Evolutionary conservation across 805 yeast species (phyloP).

Genomic region (Lipomyces kockii): DNA sequence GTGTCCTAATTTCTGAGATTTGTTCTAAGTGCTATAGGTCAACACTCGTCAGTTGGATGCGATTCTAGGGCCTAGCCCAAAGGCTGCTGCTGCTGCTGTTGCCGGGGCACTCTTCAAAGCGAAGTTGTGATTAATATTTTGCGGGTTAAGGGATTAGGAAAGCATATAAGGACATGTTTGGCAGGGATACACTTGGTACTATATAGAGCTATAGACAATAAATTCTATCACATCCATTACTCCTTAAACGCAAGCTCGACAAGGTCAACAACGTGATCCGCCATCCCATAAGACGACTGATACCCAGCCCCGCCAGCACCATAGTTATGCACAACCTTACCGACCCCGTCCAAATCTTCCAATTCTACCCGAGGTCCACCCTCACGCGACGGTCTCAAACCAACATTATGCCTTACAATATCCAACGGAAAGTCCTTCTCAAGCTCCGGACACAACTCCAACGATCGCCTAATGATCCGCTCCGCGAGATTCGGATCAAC

Average conservation of each 20-base stretch:
- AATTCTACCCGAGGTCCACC: constrained; percentile 77
- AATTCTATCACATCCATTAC: background rate
- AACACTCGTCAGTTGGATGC: constrained; percentile 29
- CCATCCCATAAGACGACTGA: constrained; percentile 72
- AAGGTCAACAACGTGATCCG: constrained; percentile 51
- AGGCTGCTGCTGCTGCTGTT: background rate
- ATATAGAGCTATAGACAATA: background rate
- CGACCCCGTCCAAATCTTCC: constrained; percentile 48
- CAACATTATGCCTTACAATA: constrained; percentile 68
- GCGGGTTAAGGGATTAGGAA: background rate
- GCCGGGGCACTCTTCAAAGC: constrained; percentile 7
- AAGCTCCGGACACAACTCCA: constrained; percentile 48
- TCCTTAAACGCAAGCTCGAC: constrained; percentile 24
- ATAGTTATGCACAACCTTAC: constrained; percentile 64
- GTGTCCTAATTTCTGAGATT: background rate
- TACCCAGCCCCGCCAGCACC: constrained; percentile 74
- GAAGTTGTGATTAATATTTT: background rate
- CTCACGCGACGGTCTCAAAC: constrained; percentile 73
- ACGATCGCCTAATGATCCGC: constrained; percentile 59
- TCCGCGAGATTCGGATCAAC: constrained; percentile 61
- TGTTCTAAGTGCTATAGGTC: constrained; percentile 4
- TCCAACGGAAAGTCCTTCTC: constrained; percentile 50
- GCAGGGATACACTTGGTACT: background rate
- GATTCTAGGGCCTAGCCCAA: constrained; percentile 24
- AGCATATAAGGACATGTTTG: background rate